Percentiles rank a stretch among this genome's conserved stretches.
phyloP scores from a whole-genome alignment of 1,284 basidiomycete genomes.

The Ceratobasidium sp. region DNA sequence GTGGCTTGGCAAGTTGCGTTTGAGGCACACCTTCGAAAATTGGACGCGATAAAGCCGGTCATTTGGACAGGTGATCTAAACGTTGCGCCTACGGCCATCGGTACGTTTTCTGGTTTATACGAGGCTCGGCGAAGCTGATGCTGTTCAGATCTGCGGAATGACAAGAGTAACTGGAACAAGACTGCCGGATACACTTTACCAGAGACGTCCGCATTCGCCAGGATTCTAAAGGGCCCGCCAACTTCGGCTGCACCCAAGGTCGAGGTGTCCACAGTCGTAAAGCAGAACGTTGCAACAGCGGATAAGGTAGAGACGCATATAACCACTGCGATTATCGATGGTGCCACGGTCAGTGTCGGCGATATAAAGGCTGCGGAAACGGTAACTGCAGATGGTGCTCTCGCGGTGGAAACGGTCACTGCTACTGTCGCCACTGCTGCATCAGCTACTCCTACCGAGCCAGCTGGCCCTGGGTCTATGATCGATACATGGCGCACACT shows the following conservation, averaged over 20 bases:
- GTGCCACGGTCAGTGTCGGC: no score
- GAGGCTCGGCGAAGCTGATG: not conserved
- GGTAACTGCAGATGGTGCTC: not conserved
- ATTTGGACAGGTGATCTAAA: constrained; percentile 92
- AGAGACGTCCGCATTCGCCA: constrained; percentile 58
- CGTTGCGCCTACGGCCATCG: constrained; percentile 77
- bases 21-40: constrained; percentile 68
- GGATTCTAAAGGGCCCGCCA: constrained; percentile 49
- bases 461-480: constrained; percentile 57
- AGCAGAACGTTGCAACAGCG: not conserved
- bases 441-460: no score
- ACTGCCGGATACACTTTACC: constrained; percentile 79
- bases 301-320: constrained; percentile 46
- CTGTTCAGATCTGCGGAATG: constrained; percentile 65
- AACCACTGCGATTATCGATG: not conserved
- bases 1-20: constrained; percentile 80
- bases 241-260: not conserved
- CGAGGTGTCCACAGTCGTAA: not conserved
- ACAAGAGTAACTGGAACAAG: constrained; percentile 79
- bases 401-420: not conserved
- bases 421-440: not conserved
- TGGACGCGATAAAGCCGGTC: constrained; percentile 80
- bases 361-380: not conserved
- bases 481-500: constrained; percentile 80
- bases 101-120: constrained; percentile 52